These are phyloP conservation scores for Penicillium sp. DNA, from an alignment of 2,329 filamentous ascomycete species.

Conservation along the genomic window DNA sequence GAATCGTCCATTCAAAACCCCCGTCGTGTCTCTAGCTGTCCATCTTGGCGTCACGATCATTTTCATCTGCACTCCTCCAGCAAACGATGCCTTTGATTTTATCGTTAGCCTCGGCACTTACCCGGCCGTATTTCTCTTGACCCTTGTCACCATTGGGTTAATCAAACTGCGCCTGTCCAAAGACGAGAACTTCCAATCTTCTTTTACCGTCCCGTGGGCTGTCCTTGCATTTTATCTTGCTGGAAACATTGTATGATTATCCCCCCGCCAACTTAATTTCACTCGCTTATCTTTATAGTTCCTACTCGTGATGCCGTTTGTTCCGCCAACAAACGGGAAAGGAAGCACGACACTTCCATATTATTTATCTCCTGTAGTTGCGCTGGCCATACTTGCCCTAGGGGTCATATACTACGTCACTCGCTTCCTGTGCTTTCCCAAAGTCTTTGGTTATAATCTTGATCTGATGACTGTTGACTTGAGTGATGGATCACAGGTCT, in stretches of 20 bases:
- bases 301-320: slow-evolving; percentile 21
- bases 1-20: slow-evolving; percentile 23
- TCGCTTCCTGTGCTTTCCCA: too few species aligned
- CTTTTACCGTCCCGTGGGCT: slow-evolving; percentile 17
- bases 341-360: slow-evolving; percentile 16
- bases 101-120: slow-evolving; percentile 22
- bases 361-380: slow-evolving; percentile 18
- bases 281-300: slow-evolving; percentile 7
- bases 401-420: too few species aligned
- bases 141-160: slow-evolving; percentile 16
- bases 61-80: slow-evolving; percentile 25
- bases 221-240: slow-evolving; percentile 18
- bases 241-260: slow-evolving; percentile 13
- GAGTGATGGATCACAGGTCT: too few species aligned
- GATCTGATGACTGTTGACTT: too few species aligned
- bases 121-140: slow-evolving; percentile 17
- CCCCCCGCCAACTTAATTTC: not conserved
- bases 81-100: slow-evolving; percentile 25
- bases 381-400: too few species aligned
- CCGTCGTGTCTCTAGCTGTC: slow-evolving; percentile 13
- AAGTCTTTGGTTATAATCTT: too few species aligned
- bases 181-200: slow-evolving; percentile 8
- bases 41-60: slow-evolving; percentile 21
- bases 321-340: not conserved
- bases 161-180: slow-evolving; percentile 15